These are phyloP conservation scores for Pyrus bretschneideri DNA, from an alignment of 306 rosid species.

Conservation along the genomic window DNA sequence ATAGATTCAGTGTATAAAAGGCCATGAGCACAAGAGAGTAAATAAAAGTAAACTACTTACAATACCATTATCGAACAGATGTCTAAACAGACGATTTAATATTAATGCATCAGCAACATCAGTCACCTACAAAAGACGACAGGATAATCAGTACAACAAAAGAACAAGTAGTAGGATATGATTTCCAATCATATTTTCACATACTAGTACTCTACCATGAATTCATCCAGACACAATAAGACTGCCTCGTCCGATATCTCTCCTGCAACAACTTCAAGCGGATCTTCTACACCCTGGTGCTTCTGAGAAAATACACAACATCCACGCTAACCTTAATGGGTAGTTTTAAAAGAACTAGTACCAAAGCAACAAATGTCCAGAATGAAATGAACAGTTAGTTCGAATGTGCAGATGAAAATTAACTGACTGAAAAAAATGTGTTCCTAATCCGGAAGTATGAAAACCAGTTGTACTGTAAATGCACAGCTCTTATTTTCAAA, in stretches of 20 bases:
- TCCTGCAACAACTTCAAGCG: constrained; percentile 83
- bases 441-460: neutral
- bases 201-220: constrained; percentile 52
- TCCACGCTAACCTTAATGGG: constrained; percentile 3
- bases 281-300: constrained; percentile 92
- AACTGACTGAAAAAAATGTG: neutral
- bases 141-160: constrained; percentile 14
- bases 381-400: constrained; percentile 10
- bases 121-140: constrained; percentile 53
- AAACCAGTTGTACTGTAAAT: neutral
- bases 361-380: neutral
- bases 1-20: constrained; percentile 4
- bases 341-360: neutral
- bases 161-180: constrained; percentile 6
- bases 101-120: constrained; percentile 98
- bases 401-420: neutral
- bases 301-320: constrained; percentile 43
- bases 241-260: constrained; percentile 89
- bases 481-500: neutral
- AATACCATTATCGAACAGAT: constrained; percentile 70
- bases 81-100: constrained; percentile 72
- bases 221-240: constrained; percentile 88
- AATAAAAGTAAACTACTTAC: constrained; percentile 44
- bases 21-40: neutral
- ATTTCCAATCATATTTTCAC: constrained; percentile 3